A percentile compares a stretch with the other conserved stretches of the same genome.
These are phyloP conservation scores for Salvia sclarea DNA, from an alignment of 305 asterid genomes.

Conservation along the genomic window DNA sequence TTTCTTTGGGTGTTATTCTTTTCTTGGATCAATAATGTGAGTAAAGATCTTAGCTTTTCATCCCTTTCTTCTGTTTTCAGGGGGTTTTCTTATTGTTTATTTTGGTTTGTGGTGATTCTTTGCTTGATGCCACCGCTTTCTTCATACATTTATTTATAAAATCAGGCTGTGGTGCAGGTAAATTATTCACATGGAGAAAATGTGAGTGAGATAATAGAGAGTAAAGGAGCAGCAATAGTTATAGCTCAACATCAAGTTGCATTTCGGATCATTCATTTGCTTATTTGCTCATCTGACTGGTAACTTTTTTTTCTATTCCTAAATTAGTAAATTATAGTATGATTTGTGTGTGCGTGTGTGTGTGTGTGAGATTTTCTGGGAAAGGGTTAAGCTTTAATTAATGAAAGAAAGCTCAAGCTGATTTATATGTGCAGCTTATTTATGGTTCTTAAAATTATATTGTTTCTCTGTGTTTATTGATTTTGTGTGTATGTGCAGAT, in stretches of 20 bases:
- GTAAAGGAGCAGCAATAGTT: conserved; percentile 7
- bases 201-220: conserved; percentile 36
- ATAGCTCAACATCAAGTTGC: conserved; percentile 27
- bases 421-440: background rate
- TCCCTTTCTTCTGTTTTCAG: conserved; percentile 9
- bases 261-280: conserved; percentile 36
- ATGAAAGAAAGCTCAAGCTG: too few species aligned
- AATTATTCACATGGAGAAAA: conserved; percentile 42
- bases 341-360: background rate
- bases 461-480: background rate
- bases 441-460: background rate
- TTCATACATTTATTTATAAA: conserved; percentile 32
- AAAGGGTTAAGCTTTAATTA: conserved; percentile 7
- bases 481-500: conserved; percentile 40
- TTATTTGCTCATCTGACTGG: conserved; percentile 35
- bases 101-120: conserved; percentile 39
- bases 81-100: conserved; percentile 36
- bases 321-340: too few species aligned
- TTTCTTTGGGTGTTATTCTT: conserved; percentile 32
- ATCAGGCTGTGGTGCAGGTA: conserved; percentile 37
- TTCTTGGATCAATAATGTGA: conserved; percentile 64
- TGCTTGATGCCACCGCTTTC: conserved; percentile 46
- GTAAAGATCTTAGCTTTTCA: conserved; percentile 48
- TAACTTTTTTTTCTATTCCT: conserved; percentile 27
- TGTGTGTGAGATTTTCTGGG: background rate